A percentile compares a stretch with the other conserved stretches of the same genome.
These are phyloP conservation scores for Fusarium haematococcum DNA, from an alignment of 2,329 filamentous ascomycete species.

Conservation along the genomic window DNA sequence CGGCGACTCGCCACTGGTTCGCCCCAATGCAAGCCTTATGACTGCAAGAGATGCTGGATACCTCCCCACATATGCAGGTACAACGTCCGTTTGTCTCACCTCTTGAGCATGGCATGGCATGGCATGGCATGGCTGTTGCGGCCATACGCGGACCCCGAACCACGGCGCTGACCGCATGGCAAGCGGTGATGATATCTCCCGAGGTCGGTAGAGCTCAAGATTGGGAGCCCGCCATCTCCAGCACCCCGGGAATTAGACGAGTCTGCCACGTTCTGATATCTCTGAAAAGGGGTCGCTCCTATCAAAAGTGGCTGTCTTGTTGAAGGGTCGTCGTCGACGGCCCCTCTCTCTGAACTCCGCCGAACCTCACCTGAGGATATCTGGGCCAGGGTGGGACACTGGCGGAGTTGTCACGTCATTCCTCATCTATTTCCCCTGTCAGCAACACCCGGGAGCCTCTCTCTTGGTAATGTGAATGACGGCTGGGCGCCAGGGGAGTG, in stretches of 20 bases:
- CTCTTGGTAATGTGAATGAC: conserved; percentile 6
- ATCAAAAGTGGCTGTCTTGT: conserved; percentile 10
- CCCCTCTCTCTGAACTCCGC: conserved; percentile 25
- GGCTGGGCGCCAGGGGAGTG: not conserved
- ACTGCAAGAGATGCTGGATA: conserved; percentile 21
- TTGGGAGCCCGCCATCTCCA: not conserved
- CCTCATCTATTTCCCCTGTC: conserved; percentile 24
- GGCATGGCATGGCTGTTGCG: conserved; percentile 6
- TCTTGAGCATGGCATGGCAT: conserved; percentile 1
- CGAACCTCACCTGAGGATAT: conserved; percentile 29
- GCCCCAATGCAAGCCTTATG: conserved; percentile 29
- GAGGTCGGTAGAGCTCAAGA: not conserved
- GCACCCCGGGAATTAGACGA: not conserved
- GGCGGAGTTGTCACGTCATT: conserved; percentile 32
- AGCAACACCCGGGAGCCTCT: conserved; percentile 7
- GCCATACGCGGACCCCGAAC: not conserved
- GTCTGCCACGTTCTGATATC: not conserved
- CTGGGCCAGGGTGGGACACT: conserved; percentile 24
- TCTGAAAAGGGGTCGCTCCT: conserved; percentile 15
- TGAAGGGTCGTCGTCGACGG: conserved; percentile 9
- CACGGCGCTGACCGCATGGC: not conserved
- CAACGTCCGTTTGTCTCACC: conserved; percentile 14
- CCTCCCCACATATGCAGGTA: conserved; percentile 39
- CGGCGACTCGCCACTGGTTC: conserved; percentile 11
- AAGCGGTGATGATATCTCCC: not conserved